Percentiles rank a stretch among this genome's conserved stretches.
These are phyloP conservation scores for Rubus idaeus DNA, from an alignment of 306 rosid species.

Conservation along the genomic window DNA sequence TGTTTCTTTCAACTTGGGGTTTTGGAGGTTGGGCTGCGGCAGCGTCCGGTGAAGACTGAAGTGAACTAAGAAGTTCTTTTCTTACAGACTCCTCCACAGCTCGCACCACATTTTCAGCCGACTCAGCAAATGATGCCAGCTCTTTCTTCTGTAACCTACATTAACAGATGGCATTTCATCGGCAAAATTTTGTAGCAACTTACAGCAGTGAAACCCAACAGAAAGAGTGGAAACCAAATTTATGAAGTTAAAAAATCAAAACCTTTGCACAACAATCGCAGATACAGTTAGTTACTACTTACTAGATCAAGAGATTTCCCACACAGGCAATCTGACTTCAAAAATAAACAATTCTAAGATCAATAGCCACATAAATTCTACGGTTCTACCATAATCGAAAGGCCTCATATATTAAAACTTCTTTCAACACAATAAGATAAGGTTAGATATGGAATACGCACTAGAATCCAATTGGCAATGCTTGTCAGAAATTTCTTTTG, in stretches of 20 bases:
- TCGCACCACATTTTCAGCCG: constrained; percentile 54
- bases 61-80: constrained; percentile 31
- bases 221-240: too few species aligned
- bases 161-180: constrained; percentile 13
- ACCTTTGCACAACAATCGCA: too few species aligned
- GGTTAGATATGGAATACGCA: not conserved
- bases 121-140: constrained; percentile 60
- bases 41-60: constrained; percentile 34
- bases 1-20: constrained; percentile 49
- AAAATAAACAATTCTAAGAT: not conserved
- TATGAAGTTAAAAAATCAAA: too few species aligned
- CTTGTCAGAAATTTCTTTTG: too few species aligned
- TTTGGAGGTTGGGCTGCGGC: constrained; percentile 39
- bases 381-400: not conserved
- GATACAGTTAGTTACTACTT: too few species aligned
- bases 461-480: not conserved
- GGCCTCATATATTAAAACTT: not conserved
- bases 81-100: constrained; percentile 60
- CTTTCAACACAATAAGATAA: not conserved
- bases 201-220: not conserved
- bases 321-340: not conserved
- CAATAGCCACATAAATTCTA: not conserved
- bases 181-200: not conserved
- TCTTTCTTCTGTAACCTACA: constrained; percentile 76
- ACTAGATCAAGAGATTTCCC: too few species aligned